Conservation (phyloP, 108 stramenopile genomes). For the Cyclotella atomus region DNA sequence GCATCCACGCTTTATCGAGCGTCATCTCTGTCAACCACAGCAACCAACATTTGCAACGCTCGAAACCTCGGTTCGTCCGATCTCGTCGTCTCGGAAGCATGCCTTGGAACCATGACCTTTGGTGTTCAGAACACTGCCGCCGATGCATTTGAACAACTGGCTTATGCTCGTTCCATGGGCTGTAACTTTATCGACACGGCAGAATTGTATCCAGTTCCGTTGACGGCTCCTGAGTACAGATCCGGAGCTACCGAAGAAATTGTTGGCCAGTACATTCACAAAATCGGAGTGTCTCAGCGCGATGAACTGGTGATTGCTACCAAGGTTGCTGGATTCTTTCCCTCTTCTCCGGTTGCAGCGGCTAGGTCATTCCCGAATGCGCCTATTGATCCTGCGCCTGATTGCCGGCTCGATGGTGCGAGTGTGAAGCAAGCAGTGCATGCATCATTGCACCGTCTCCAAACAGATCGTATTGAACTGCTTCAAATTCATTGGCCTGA, state of each 20-base stretch:
- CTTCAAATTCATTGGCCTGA: constrained; percentile 54
- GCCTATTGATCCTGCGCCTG: constrained; percentile 31
- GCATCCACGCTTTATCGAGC: constrained; percentile 3
- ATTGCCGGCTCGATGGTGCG: constrained; percentile 36
- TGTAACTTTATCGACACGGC: constrained; percentile 59
- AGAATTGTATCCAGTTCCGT: constrained; percentile 48
- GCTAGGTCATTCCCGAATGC: constrained; percentile 27
- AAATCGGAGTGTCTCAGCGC: constrained; percentile 23
- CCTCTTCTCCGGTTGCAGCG: constrained; percentile 33
- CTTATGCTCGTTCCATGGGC: constrained; percentile 38
- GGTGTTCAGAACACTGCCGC: constrained; percentile 38
- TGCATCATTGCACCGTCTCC: constrained; percentile 39
- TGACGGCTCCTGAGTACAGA: constrained; percentile 31
- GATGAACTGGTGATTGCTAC: constrained; percentile 39
- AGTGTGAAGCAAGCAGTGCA: constrained; percentile 29
- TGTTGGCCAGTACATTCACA: constrained; percentile 26
- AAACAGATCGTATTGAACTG: constrained; percentile 47
- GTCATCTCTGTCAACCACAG: constrained; percentile 14
- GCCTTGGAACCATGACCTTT: constrained; percentile 51
- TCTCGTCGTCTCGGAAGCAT: constrained; percentile 81
- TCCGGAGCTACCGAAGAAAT: constrained; percentile 51
- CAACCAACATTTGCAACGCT: constrained; percentile 26
- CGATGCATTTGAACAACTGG: constrained; percentile 50
- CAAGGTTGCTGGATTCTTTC: constrained; percentile 31
- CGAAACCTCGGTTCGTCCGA: constrained; percentile 66